Evolutionary conservation across 106 monocot genomes (phyloP), one percentile per base, ranked within the genome.

Genomic region (Allium sativum): DNA sequence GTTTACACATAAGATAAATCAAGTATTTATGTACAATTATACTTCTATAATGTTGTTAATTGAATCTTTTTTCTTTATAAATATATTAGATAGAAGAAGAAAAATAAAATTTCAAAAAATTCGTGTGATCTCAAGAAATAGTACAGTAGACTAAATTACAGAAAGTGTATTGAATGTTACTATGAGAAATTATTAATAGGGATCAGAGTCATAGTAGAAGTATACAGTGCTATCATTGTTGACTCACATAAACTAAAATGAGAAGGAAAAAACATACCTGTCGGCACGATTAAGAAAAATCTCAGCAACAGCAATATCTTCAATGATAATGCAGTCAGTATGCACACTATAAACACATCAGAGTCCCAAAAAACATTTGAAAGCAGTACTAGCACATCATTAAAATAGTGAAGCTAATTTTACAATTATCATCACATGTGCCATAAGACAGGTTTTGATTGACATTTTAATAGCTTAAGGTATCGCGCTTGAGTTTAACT

Each of bases 311-410:
- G 76, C 67, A 16, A 19, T 54, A 78, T 93, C 89, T 41, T 84
- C 74, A 43, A 85, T 65, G 21, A 93, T 42, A 56, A 93, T 86
- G 67, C 93, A 93, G 59, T 93, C 93, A 47, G 93, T 93, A 69
- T 93, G 93, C 18, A 83, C 82, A 74, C 93, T 93, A 55, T 21
- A 73, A 66, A 70, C 22, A 45, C 21, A 66, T 43, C 21, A 66
- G 19, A 18, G 21, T 19, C 61, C 12, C 42, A 55, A 55, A 54
- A 21, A 19, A 45, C 46, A 10, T 9, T 6, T 61, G 15, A 61
- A 43, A 14, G 9, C 53, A 12, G 6, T 54, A n/a, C 18, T 12
- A 54, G 13, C 7, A 13, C n/a, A 16, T n/a, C 18, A 17, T 54
- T n/a, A 54, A 54, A n/a, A 54, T 54, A 54, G 53, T 54, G 53